These are phyloP conservation scores for Posidonia oceanica DNA, from an alignment of 116 monocot genomes.

Conservation along the genomic window DNA sequence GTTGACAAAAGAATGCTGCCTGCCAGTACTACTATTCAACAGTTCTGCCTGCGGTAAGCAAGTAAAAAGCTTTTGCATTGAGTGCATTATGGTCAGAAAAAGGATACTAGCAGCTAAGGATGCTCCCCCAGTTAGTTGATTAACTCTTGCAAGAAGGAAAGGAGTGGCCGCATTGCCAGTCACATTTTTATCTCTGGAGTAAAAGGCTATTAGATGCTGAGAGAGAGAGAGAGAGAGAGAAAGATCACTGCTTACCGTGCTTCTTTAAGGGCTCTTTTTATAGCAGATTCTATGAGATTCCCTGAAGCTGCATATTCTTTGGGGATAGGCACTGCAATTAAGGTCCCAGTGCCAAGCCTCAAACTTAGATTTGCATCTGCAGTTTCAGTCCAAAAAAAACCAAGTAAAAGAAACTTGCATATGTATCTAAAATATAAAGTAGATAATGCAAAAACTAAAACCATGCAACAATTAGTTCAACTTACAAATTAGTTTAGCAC, in stretches of 20 bases:
- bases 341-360: slow-evolving; percentile 57
- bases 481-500: slow-evolving; percentile 79
- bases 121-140: slow-evolving; percentile 74
- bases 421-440: background rate
- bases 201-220: slow-evolving; percentile 3
- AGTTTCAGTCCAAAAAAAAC: slow-evolving; percentile 5
- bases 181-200: slow-evolving; percentile 47
- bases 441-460: background rate
- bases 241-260: slow-evolving; percentile 37
- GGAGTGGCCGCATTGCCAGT: slow-evolving; percentile 73
- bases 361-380: slow-evolving; percentile 68
- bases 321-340: slow-evolving; percentile 93
- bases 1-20: no score
- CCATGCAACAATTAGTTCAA: background rate
- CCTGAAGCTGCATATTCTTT: slow-evolving; percentile 75
- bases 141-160: slow-evolving; percentile 83
- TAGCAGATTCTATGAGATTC: slow-evolving; percentile 74
- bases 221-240: background rate
- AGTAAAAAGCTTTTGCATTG: no score
- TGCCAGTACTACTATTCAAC: no score
- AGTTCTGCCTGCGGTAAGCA: no score
- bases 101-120: slow-evolving; percentile 97
- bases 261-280: slow-evolving; percentile 80
- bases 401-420: background rate
- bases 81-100: background rate